phyloP scores from a whole-genome alignment of 208 protist genomes.

The Angomonas deanei region DNA sequence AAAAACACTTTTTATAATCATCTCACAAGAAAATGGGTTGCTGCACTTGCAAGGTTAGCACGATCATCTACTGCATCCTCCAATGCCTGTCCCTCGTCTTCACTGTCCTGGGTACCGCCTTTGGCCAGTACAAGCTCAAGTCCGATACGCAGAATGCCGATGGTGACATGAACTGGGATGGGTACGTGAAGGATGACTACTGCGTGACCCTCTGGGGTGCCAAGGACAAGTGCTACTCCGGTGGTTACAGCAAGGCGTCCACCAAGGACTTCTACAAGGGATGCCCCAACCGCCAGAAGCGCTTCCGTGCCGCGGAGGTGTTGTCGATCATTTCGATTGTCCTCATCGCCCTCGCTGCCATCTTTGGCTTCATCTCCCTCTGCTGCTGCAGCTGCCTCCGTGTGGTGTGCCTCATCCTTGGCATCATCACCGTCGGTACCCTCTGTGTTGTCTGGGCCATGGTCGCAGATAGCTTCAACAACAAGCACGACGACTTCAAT shows the following conservation, averaged over 20 bases:
- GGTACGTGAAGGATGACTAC: constrained; percentile 17
- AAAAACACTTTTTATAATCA: not conserved
- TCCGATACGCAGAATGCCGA: not conserved
- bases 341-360: constrained; percentile 14
- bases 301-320: constrained; percentile 33
- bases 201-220: constrained; percentile 52
- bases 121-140: constrained; percentile 36
- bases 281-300: constrained; percentile 20
- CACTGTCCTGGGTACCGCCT: constrained; percentile 36
- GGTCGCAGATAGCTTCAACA: constrained; percentile 25
- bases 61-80: constrained; percentile 26
- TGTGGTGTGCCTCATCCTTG: constrained; percentile 26
- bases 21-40: not conserved
- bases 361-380: constrained; percentile 30
- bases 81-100: constrained; percentile 33
- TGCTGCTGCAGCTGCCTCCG: constrained; percentile 47
- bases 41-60: constrained; percentile 5
- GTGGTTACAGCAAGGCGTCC: not conserved
- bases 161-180: not conserved
- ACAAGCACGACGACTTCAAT: constrained; percentile 10
- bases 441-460: constrained; percentile 21
- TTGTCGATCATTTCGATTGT: constrained; percentile 30
- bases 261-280: constrained; percentile 11
- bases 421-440: constrained; percentile 19
- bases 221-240: constrained; percentile 40